Conservation (phyloP, 495 filamentous ascomycete species). For the Xylaria nigripes region DNA sequence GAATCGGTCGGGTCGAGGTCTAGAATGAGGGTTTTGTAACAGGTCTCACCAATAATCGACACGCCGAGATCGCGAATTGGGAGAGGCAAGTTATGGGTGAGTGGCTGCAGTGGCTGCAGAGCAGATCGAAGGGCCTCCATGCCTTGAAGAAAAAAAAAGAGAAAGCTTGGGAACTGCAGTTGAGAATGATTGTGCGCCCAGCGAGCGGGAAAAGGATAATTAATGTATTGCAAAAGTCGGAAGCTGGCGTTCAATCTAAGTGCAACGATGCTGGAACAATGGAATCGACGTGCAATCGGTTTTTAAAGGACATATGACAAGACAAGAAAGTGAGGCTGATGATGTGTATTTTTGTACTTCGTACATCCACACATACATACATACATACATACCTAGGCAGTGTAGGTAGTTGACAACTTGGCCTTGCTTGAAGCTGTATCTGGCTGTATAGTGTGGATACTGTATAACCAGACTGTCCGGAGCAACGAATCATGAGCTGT, state of each 20-base stretch:
- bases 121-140: slow-evolving; percentile 54
- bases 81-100: slow-evolving; percentile 69
- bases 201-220: not conserved
- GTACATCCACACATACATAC: no score
- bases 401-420: no score
- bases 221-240: not conserved
- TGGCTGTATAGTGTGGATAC: no score
- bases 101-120: slow-evolving; percentile 70
- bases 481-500: no score
- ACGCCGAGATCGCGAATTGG: slow-evolving; percentile 67
- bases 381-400: no score
- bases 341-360: no score
- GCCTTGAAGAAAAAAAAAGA: not conserved
- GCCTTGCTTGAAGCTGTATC: no score
- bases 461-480: no score
- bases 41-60: slow-evolving; percentile 70
- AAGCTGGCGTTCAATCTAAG: not conserved
- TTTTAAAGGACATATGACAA: not conserved
- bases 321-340: no score
- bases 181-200: not conserved
- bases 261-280: not conserved
- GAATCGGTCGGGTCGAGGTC: slow-evolving; percentile 66
- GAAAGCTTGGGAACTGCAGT: not conserved
- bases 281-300: no score
- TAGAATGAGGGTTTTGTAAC: slow-evolving; percentile 75